phyloP scores from a whole-genome alignment of 768 basidiomycete species.

The Xerocomellus amylosporus region DNA sequence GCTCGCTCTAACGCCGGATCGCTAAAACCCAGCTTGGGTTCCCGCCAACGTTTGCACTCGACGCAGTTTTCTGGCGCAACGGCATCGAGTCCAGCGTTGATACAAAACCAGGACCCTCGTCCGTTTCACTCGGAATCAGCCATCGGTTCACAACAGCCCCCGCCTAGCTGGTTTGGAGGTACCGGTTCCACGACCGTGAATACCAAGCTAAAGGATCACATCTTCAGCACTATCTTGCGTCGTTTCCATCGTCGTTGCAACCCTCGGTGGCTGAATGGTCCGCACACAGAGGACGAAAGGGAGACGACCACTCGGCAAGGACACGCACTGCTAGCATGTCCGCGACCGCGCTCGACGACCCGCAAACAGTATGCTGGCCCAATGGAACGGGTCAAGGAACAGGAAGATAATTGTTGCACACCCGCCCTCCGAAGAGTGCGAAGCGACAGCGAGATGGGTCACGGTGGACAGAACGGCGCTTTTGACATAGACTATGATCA shows the following conservation, averaged over 20 bases:
- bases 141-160: constrained; percentile 29
- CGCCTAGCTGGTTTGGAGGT: constrained; percentile 72
- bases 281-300: constrained; percentile 56
- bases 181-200: constrained; percentile 93
- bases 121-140: constrained; percentile 42
- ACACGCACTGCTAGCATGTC: constrained; percentile 14
- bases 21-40: constrained; percentile 25
- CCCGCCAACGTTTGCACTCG: constrained; percentile 38
- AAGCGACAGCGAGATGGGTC: constrained; percentile 52
- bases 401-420: constrained; percentile 37
- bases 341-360: constrained; percentile 15
- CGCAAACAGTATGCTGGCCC: constrained; percentile 24
- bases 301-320: constrained; percentile 46
- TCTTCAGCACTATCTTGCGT: constrained; percentile 85
- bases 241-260: constrained; percentile 57
- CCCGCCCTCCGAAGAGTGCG: constrained; percentile 60
- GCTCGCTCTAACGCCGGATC: constrained; percentile 46
- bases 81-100: constrained; percentile 72
- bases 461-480: constrained; percentile 35
- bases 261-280: constrained; percentile 33
- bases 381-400: constrained; percentile 39
- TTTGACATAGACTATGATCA: constrained; percentile 45
- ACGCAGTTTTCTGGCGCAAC: constrained; percentile 49
- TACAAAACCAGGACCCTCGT: constrained; percentile 35
- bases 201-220: constrained; percentile 90